Evolutionary conservation across 345 rosid species (phyloP), one percentile per base, ranked within the genome.

Genomic region (Aethionema arabicum): DNA sequence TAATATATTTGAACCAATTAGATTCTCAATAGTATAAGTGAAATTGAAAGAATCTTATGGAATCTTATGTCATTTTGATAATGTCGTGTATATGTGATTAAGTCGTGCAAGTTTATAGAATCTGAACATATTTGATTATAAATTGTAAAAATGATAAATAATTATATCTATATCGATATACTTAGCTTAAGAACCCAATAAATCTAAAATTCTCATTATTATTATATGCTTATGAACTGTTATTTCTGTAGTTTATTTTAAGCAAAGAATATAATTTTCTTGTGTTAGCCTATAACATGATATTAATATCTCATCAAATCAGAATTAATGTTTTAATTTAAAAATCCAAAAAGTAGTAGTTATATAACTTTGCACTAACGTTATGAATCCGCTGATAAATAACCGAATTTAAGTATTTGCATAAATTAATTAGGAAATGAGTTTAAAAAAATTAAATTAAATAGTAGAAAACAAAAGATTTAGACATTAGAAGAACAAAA

Each of bases 141-240:
- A 21, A 21, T 1, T 21, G 27, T 21, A 21, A 21, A 21, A 21
- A 21, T 1, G 27, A 21, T 21, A 21, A 21, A 21, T 21, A 21
- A 21, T 21, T 21, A 21, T 21, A 21, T 21, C 27, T 21, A 21
- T 21, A 21, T 21, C 27, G 2, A 45, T 68, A 68, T 60, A 61
- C 67, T 54, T 61, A 54, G 32, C 73, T 69, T 69, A 49, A 38
- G 56, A 38, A 53, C 67, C 59, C 67, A 31, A 66, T 53, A 69
- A 11, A 45, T 61, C 9, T n/a, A 38, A 39, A 21, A 38, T 21
- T 15, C 0, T 27, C n/a, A 39, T 66, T 21, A 21, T 21, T 21
- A 21, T 21, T 21, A 21, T 21, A 21, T 21, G 27, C 27, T 5
- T 48, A 39, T 32, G 36, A 66, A 27, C 39, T 14, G 12, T 52